phyloP scores from a whole-genome alignment of 2,329 filamentous ascomycete genomes.

The Aspergillus novofumigatus region DNA sequence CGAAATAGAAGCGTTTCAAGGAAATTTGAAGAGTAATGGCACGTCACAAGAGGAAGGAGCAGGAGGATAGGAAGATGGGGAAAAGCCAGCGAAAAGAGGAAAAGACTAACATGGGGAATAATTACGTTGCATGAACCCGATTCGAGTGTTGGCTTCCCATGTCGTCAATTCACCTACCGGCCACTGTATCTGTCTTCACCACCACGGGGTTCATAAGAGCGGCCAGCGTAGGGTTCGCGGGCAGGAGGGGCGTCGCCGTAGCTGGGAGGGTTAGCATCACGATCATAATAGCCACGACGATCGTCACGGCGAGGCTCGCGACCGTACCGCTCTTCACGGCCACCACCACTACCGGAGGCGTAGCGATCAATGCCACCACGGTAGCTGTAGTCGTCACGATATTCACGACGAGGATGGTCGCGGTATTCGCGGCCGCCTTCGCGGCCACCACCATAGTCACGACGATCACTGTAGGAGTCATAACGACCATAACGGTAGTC shows the following conservation, averaged over 20 bases:
- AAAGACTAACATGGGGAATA: slow-evolving; percentile 9
- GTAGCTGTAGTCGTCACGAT: slow-evolving; percentile 39
- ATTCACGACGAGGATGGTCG: slow-evolving; percentile 48
- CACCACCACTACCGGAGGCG: slow-evolving; percentile 14
- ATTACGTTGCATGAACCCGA: slow-evolving; percentile 13
- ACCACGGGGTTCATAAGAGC: slow-evolving; percentile 37
- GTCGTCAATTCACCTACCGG: slow-evolving; percentile 35
- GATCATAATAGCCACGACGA: slow-evolving; percentile 51
- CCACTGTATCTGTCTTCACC: slow-evolving; percentile 37
- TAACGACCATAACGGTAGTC: slow-evolving; percentile 42
- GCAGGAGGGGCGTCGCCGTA: slow-evolving; percentile 38
- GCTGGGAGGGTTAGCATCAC: slow-evolving; percentile 48
- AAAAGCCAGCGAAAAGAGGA: slow-evolving; percentile 17
- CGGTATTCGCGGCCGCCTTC: slow-evolving; percentile 34
- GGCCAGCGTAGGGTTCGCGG: slow-evolving; percentile 33
- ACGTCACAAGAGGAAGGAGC: slow-evolving; percentile 15
- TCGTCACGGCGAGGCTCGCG: slow-evolving; percentile 43
- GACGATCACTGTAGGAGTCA: slow-evolving; percentile 45
- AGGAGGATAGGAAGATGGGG: slow-evolving; percentile 12
- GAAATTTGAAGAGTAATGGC: slow-evolving; percentile 28
- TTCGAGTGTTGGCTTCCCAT: slow-evolving; percentile 15
- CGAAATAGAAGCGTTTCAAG: slow-evolving; percentile 25
- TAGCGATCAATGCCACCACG: slow-evolving; percentile 44
- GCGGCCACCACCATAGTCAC: slow-evolving; percentile 44
- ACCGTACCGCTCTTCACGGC: slow-evolving; percentile 44